A percentile compares a stretch with the other conserved stretches of the same genome.
These are phyloP conservation scores for Fragilaria crotonensis DNA, from an alignment of 108 stramenopile genomes.

Conservation along the genomic window DNA sequence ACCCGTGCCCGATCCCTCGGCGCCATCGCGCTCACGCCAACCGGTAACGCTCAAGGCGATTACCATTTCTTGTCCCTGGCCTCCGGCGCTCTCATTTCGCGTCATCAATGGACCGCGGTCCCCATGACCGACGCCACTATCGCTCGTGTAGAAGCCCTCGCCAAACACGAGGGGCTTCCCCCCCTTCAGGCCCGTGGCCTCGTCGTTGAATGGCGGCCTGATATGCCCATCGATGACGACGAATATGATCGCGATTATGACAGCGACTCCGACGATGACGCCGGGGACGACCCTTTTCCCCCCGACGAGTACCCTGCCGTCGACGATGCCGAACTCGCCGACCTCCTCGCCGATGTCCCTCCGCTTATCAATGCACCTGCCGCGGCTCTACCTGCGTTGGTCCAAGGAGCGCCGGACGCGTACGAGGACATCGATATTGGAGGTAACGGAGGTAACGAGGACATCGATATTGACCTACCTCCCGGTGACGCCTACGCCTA, in stretches of 20 bases:
- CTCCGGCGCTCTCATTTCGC: conserved; percentile 9
- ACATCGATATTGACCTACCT: no score
- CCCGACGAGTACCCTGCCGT: not conserved
- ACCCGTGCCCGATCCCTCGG: conserved; percentile 16
- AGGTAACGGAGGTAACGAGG: not conserved
- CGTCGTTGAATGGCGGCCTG: conserved; percentile 11
- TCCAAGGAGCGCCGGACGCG: no score
- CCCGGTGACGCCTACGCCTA: no score
- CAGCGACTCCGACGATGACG: not conserved
- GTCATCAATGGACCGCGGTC: conserved; percentile 12
- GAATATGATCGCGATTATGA: conserved; percentile 4
- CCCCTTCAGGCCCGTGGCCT: not conserved
- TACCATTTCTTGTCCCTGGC: conserved; percentile 22
- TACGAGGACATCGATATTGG: not conserved
- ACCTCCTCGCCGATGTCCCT: not conserved
- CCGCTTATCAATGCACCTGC: no score
- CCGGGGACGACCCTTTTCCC: not conserved
- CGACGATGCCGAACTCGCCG: not conserved
- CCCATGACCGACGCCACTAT: conserved; percentile 22
- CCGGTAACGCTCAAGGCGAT: conserved; percentile 22
- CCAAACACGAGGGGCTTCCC: conserved; percentile 1
- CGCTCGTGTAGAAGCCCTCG: conserved; percentile 12
- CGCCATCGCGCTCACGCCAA: conserved; percentile 21
- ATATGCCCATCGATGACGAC: conserved; percentile 1
- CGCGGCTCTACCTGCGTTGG: no score